Evolutionary conservation across 2,329 filamentous ascomycete genomes (phyloP), one percentile per base, ranked within the genome.

Genomic region (Epichloe gansuensis): DNA sequence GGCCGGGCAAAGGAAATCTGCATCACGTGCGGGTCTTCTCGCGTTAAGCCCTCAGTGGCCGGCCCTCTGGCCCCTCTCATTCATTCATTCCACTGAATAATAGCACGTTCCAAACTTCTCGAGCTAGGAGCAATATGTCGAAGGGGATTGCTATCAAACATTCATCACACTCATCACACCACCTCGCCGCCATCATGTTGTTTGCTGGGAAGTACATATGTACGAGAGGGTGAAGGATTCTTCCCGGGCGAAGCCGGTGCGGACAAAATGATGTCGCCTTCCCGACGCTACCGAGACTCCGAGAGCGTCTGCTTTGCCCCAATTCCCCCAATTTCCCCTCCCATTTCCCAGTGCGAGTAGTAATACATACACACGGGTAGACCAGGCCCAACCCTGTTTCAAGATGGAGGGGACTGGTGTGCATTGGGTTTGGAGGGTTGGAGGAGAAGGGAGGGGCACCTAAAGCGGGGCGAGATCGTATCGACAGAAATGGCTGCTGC

Each of bases 241-340:
- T 13, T 38, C 35, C 35, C 5, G 3, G 23, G 23, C 23, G 23
- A 25, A 25, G 23, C 23, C 23, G 3, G 23, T 25, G 23, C 4
- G 23, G 23, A 4, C 23, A 4, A 25, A 25, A 25, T 25, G 3
- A 25, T 4, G 23, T 9, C 39, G 41, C 48, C 31, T 46, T 39
- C 21, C 50, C 50, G 43, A 39, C 7, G 42, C 50, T 51, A 41
- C 50, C 50, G 50, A n/a, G n/a, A n/a, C n/a, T n/a, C n/a, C n/a
- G n/a, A 51, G 42, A 17, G 21, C 25, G 47, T 25, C 5, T 23
- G 7, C 31, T 23, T 23, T 31, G 28, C 7, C 28, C 7, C 7
- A 31, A 31, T 31, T 21, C 17, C 17, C 17, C 17, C 17, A 21
- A 21, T 21, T 21, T 21, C 17, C 17, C 17, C 17, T 21, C 17